Conservation (phyloP, 768 basidiomycete species). For the Cystobasidium ongulense region DNA sequence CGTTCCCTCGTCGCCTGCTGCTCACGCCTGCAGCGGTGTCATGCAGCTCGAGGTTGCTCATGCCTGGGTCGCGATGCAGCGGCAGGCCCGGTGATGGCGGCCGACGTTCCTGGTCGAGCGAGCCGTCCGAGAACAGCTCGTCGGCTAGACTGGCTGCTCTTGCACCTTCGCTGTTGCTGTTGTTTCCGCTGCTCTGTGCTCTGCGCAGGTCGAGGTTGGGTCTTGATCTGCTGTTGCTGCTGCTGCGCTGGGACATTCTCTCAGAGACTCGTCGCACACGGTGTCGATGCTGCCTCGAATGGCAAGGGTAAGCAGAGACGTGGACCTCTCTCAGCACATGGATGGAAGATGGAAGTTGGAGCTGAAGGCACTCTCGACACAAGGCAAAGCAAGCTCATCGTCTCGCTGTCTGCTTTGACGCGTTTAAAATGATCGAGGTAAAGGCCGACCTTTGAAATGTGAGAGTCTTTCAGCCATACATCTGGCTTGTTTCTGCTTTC, state of each 20-base stretch:
- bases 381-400: too few species aligned
- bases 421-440: too few species aligned
- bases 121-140: constrained; percentile 9
- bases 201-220: background rate
- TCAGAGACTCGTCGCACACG: too few species aligned
- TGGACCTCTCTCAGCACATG: too few species aligned
- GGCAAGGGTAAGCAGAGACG: background rate
- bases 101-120: background rate
- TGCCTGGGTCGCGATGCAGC: constrained; percentile 16
- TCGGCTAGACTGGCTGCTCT: background rate
- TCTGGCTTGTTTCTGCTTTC: too few species aligned
- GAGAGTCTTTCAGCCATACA: too few species aligned
- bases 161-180: background rate
- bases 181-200: background rate
- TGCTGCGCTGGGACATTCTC: background rate
- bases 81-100: constrained; percentile 27
- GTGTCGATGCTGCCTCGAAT: too few species aligned
- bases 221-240: background rate
- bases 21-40: constrained; percentile 14
- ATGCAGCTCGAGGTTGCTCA: constrained; percentile 20
- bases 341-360: too few species aligned
- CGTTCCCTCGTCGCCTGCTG: constrained; percentile 9
- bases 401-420: too few species aligned
- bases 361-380: too few species aligned
- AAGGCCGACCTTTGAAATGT: too few species aligned